A percentile compares a stretch with the other conserved stretches of the same genome.
phyloP scores from a whole-genome alignment of 305 asterid species.

The Fraxinus platypoda region DNA sequence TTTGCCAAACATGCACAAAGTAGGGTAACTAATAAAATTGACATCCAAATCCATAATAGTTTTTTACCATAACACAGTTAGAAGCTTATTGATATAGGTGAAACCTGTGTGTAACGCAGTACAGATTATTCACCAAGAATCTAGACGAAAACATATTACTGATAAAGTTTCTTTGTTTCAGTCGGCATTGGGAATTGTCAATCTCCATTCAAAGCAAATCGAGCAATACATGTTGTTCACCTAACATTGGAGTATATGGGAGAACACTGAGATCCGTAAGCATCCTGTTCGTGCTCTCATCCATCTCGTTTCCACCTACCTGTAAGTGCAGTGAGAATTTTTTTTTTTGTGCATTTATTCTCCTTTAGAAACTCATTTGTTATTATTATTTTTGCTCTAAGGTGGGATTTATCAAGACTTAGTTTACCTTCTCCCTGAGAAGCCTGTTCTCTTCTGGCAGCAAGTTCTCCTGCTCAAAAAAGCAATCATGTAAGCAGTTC shows the following conservation, averaged over 20 bases:
- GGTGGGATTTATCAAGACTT: neutral
- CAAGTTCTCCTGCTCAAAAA: constrained; percentile 35
- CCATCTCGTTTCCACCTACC: constrained; percentile 16
- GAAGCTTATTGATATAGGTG: neutral
- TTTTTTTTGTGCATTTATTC: neutral
- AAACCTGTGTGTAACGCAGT: neutral
- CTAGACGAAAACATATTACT: neutral
- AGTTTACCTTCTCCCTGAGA: constrained; percentile 38
- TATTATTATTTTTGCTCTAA: neutral
- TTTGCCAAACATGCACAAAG: neutral
- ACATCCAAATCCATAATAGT: neutral
- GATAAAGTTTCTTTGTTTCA: neutral
- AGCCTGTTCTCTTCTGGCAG: constrained; percentile 37
- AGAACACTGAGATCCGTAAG: constrained; percentile 22
- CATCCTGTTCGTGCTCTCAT: neutral
- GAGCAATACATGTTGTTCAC: neutral
- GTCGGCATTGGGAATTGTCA: neutral
- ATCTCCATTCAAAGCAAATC: neutral
- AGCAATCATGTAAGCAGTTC: constrained; percentile 19
- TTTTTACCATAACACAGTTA: neutral
- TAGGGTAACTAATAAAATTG: neutral
- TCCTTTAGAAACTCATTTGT: neutral
- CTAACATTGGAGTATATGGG: constrained; percentile 2
- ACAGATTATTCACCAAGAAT: neutral
- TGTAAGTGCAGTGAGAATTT: constrained; percentile 1